Evolutionary conservation across 352 stramenopile genomes (phyloP).

Genomic region (Globisporangium solare): DNA sequence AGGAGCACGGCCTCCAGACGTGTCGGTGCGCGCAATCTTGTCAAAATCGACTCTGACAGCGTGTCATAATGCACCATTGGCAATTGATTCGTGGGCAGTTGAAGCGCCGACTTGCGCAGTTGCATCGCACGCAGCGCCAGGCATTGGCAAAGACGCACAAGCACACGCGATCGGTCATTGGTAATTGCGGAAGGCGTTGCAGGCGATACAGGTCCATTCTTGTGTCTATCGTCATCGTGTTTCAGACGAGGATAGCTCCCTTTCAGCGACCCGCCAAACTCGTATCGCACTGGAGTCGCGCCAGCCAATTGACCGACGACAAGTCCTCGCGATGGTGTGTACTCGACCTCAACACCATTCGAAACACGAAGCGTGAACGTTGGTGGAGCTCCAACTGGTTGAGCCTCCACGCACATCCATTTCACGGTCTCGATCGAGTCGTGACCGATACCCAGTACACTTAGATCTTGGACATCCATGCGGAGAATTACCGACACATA

Average conservation of each 20-base stretch:
- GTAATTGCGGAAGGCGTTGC: background rate
- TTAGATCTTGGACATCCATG: slow-evolving; percentile 37
- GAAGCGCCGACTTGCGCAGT: slow-evolving; percentile 38
- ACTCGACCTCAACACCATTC: slow-evolving; percentile 28
- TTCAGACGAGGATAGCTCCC: background rate
- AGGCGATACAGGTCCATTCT: background rate
- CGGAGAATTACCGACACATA: slow-evolving; percentile 38
- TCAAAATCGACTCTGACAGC: slow-evolving; percentile 36
- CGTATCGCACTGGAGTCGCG: slow-evolving; percentile 22
- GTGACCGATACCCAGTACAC: slow-evolving; percentile 30
- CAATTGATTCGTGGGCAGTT: slow-evolving; percentile 25
- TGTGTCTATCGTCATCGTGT: background rate
- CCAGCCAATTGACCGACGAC: slow-evolving; percentile 20
- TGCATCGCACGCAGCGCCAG: slow-evolving; percentile 46
- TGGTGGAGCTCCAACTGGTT: slow-evolving; percentile 32
- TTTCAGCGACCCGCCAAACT: slow-evolving; percentile 9
- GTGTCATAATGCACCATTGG: slow-evolving; percentile 54
- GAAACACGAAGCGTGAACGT: slow-evolving; percentile 37
- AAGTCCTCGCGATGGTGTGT: slow-evolving; percentile 24
- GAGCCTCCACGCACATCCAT: slow-evolving; percentile 46
- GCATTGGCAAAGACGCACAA: slow-evolving; percentile 51
- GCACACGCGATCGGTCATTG: slow-evolving; percentile 14
- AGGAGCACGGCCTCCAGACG: slow-evolving; percentile 13
- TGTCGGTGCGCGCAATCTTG: slow-evolving; percentile 22
- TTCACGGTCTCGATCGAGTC: slow-evolving; percentile 16